phyloP scores from a whole-genome alignment of 2,329 filamentous ascomycete genomes.

The Stachybotrys chartarum region DNA sequence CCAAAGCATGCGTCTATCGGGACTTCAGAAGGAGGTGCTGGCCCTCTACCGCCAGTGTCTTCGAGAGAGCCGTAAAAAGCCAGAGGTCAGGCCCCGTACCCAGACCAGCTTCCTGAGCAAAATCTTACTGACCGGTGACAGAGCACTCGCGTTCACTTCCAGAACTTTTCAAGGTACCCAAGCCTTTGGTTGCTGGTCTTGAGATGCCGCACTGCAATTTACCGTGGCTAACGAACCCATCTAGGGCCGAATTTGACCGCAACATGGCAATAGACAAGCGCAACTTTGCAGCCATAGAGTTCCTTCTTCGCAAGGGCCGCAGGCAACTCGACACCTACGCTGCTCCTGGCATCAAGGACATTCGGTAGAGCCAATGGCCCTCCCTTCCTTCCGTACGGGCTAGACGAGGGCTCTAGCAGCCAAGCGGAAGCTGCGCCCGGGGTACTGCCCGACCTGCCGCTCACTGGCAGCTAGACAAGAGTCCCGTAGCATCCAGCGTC shows the following conservation, averaged over 20 bases:
- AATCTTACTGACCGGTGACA: slow-evolving; percentile 20
- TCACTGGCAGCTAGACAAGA: neutral
- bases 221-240: neutral
- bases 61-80: slow-evolving; percentile 74
- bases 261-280: slow-evolving; percentile 65
- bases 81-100: slow-evolving; percentile 40
- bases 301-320: slow-evolving; percentile 71
- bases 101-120: slow-evolving; percentile 6
- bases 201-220: no score
- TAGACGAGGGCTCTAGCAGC: neutral
- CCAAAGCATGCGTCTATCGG: slow-evolving; percentile 49
- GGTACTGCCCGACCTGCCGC: neutral
- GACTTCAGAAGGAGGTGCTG: slow-evolving; percentile 84
- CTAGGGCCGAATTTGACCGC: slow-evolving; percentile 66
- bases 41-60: slow-evolving; percentile 81
- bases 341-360: slow-evolving; percentile 73
- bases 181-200: neutral
- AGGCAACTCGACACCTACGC: slow-evolving; percentile 77
- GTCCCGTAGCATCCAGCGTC: neutral
- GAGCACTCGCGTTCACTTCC: slow-evolving; percentile 54
- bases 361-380: slow-evolving; percentile 31
- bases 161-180: slow-evolving; percentile 52
- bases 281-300: slow-evolving; percentile 82
- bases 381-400: neutral
- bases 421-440: neutral